phyloP scores from a whole-genome alignment of 202 grass and related monocot genomes.

The Bolboschoenoplectus hybrid region DNA sequence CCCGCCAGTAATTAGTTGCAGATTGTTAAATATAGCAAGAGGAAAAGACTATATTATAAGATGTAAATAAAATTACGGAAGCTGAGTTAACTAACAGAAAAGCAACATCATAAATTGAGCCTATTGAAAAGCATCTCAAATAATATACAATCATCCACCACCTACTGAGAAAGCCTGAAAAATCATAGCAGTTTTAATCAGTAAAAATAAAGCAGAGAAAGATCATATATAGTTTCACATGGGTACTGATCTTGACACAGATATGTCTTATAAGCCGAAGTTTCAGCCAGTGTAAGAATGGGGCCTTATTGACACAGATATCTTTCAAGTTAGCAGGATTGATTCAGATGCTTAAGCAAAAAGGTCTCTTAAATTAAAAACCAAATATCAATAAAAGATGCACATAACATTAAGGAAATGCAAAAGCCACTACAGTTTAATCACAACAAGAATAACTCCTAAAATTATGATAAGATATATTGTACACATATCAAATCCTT shows the following conservation, averaged over 20 bases:
- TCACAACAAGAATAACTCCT: background rate
- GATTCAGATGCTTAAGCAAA: background rate
- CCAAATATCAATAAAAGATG: background rate
- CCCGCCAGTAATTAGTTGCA: slow-evolving; percentile 3
- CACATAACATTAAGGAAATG: background rate
- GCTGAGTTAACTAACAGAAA: background rate
- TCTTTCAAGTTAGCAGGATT: background rate
- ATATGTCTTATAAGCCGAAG: background rate
- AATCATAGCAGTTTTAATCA: slow-evolving; percentile 20
- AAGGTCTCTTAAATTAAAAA: background rate
- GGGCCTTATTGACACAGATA: background rate
- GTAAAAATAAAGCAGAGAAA: background rate
- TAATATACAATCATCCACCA: slow-evolving; percentile 17
- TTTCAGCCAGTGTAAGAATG: background rate
- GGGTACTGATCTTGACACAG: background rate
- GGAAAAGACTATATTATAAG: background rate
- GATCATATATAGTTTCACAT: background rate
- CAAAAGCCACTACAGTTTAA: background rate
- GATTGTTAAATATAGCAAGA: background rate
- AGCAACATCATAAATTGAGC: background rate
- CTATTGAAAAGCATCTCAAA: background rate
- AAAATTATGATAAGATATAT: background rate
- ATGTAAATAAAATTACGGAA: slow-evolving; percentile 11
- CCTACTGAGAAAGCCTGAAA: slow-evolving; percentile 14
- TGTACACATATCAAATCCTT: background rate